Conservation (phyloP, 805 yeast genomes). For the Teunomyces aglyptinius region DNA sequence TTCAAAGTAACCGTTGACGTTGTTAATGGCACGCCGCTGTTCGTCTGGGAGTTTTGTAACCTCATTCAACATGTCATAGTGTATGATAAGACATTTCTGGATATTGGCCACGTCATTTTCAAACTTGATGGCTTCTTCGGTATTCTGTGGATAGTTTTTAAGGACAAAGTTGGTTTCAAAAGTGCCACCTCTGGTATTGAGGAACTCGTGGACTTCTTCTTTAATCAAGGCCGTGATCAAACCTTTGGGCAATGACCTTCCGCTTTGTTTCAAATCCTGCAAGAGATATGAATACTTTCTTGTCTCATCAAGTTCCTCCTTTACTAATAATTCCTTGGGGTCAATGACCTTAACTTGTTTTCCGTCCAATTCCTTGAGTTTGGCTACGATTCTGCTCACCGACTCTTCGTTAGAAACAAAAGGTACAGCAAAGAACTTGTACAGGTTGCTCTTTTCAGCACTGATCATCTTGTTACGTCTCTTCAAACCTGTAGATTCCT, state of each 20-base stretch:
- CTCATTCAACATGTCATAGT: conserved; percentile 27
- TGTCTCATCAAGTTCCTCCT: conserved; percentile 41
- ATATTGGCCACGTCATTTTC: conserved; percentile 65
- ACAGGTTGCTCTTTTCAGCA: conserved; percentile 34
- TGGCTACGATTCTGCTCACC: conserved; percentile 18
- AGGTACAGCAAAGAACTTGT: conserved; percentile 43
- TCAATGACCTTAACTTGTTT: conserved; percentile 44
- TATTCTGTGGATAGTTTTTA: conserved; percentile 57
- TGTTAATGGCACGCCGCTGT: conserved; percentile 31
- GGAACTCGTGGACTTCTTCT: conserved; percentile 30
- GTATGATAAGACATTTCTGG: conserved; percentile 37
- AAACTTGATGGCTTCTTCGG: conserved; percentile 68
- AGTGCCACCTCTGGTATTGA: conserved; percentile 38
- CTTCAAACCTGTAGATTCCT: conserved; percentile 50
- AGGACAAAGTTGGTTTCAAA: conserved; percentile 49
- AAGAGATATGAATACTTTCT: conserved; percentile 54
- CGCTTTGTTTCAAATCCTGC: conserved; percentile 36
- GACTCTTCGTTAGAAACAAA: conserved; percentile 19
- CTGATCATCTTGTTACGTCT: conserved; percentile 46
- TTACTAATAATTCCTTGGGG: conserved; percentile 47
- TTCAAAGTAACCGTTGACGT: conserved; percentile 60
- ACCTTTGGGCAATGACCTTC: conserved; percentile 41
- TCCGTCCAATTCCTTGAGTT: conserved; percentile 8
- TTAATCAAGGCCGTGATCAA: conserved; percentile 50
- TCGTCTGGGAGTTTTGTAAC: conserved; percentile 17